These are phyloP conservation scores for Phlegmacium glaucopus DNA, from an alignment of 768 basidiomycete genomes.

Conservation along the genomic window DNA sequence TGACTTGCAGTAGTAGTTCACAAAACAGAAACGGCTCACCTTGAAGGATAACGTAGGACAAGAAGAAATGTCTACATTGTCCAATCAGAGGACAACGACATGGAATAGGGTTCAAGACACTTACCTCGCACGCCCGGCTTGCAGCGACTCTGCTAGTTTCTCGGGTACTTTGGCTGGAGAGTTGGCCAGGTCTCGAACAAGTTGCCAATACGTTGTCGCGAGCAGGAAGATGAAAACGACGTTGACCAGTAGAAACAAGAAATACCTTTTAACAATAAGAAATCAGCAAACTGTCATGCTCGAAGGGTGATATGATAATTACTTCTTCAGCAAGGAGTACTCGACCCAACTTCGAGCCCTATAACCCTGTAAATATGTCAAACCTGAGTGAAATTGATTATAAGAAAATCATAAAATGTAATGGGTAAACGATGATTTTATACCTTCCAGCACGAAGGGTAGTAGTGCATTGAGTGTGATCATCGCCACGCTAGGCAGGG, in stretches of 20 bases:
- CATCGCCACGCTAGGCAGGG: constrained; percentile 87
- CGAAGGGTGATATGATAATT: constrained; percentile 15
- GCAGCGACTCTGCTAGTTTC: constrained; percentile 83
- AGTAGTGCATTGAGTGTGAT: constrained; percentile 85
- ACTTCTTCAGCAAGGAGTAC: constrained; percentile 92
- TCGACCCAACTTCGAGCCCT: constrained; percentile 91
- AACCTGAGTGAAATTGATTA: constrained; percentile 26
- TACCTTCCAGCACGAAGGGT: constrained; percentile 89
- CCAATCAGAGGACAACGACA: constrained; percentile 2
- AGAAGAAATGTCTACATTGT: constrained; percentile 65
- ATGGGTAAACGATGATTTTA: background rate
- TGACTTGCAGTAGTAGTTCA: constrained; percentile 6
- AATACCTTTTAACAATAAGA: constrained; percentile 59
- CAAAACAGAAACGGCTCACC: constrained; percentile 34
- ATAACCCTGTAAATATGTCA: constrained; percentile 91
- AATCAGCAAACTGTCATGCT: constrained; percentile 1
- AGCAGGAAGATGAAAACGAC: constrained; percentile 94
- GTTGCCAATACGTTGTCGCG: constrained; percentile 88
- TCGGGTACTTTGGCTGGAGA: constrained; percentile 93
- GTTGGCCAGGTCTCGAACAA: constrained; percentile 88
- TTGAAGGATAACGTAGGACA: constrained; percentile 84
- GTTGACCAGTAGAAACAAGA: constrained; percentile 87
- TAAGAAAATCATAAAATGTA: constrained; percentile 4
- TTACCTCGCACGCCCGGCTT: constrained; percentile 70
- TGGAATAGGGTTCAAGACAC: constrained; percentile 8